These are phyloP conservation scores for Colletotrichum tabaci DNA, from an alignment of 2,329 filamentous ascomycete species.

Conservation along the genomic window DNA sequence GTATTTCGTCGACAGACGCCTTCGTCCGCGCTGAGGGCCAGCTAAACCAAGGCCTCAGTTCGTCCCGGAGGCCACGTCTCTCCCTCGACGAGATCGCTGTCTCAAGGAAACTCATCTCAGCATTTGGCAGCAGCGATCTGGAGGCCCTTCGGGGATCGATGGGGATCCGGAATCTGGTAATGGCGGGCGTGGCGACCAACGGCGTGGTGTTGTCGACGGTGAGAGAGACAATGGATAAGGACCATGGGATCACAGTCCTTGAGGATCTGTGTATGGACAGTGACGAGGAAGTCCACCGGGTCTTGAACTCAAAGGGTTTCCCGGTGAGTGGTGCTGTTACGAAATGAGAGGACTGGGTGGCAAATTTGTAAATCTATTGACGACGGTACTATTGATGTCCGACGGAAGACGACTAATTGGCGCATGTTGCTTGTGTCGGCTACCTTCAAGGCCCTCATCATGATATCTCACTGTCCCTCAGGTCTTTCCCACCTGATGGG, in stretches of 20 bases:
- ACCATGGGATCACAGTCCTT: constrained; percentile 2
- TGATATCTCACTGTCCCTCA: not conserved
- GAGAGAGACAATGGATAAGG: constrained; percentile 3
- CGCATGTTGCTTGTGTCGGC: too few species aligned
- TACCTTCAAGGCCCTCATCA: too few species aligned
- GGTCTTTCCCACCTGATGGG: not conserved
- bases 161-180: constrained; percentile 6
- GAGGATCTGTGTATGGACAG: constrained; percentile 1
- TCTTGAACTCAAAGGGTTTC: constrained; percentile 14
- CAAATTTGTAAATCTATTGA: not conserved
- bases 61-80: not conserved
- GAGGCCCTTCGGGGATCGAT: constrained; percentile 15
- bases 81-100: not conserved
- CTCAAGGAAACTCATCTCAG: constrained; percentile 12
- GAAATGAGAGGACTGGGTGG: constrained; percentile 14
- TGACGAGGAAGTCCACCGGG: constrained; percentile 4
- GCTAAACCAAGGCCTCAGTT: not conserved
- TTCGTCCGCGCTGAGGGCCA: not conserved
- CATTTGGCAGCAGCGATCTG: constrained; percentile 9
- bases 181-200: constrained; percentile 7
- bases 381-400: too few species aligned
- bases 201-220: constrained; percentile 19
- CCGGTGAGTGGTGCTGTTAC: not conserved
- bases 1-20: constrained; percentile 9
- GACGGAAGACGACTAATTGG: not conserved